These are phyloP conservation scores for Rhizoclosmatium sp. DNA, from an alignment of 192 early-diverging fungal genomes.

Conservation along the genomic window DNA sequence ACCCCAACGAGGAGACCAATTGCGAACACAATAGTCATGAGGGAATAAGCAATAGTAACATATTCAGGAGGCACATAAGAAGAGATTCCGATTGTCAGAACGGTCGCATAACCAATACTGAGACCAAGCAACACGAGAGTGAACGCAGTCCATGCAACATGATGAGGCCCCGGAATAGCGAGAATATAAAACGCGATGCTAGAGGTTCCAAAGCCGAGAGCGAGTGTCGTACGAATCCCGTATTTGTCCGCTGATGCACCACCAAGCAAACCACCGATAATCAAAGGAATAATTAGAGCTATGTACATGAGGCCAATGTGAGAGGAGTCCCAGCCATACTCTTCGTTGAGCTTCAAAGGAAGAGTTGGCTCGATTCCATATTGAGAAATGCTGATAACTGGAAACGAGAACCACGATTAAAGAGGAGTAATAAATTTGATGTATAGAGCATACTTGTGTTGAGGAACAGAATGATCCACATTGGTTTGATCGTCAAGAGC, in stretches of 20 bases:
- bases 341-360: background rate
- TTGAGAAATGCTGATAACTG: background rate
- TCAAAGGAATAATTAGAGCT: constrained; percentile 1
- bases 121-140: background rate
- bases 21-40: constrained; percentile 7
- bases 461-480: constrained; percentile 17
- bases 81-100: background rate
- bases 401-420: too few species aligned
- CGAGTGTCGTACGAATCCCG: background rate
- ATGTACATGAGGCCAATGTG: background rate
- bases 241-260: background rate
- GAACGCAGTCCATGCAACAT: background rate
- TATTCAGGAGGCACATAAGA: background rate
- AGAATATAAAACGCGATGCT: background rate
- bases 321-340: background rate
- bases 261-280: constrained; percentile 4
- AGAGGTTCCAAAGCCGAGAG: background rate
- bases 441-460: too few species aligned
- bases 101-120: background rate
- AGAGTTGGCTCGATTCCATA: constrained; percentile 4
- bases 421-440: too few species aligned
- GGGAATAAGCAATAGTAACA: constrained; percentile 1
- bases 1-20: constrained; percentile 3
- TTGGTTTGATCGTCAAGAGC: constrained; percentile 3
- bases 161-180: background rate